These are phyloP conservation scores for Leccinum proliferum DNA, from an alignment of 1,284 basidiomycete species.

Conservation along the genomic window DNA sequence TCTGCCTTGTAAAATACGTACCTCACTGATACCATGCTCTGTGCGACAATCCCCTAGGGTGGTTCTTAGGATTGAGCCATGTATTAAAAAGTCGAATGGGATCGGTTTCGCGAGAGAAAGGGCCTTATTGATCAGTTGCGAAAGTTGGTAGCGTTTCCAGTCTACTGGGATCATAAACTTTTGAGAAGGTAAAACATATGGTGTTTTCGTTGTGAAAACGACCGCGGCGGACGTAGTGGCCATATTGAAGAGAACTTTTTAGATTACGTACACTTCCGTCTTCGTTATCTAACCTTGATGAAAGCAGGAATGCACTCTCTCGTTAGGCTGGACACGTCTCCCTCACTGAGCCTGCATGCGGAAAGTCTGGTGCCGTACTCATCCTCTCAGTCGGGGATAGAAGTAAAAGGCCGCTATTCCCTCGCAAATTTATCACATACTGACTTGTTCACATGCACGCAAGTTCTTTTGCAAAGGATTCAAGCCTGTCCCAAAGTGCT, in stretches of 20 bases:
- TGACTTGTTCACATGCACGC: background rate
- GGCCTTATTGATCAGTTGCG: conserved; percentile 95
- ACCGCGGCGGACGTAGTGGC: conserved; percentile 40
- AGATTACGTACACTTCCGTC: background rate
- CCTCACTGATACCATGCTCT: conserved; percentile 20
- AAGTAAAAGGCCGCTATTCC: conserved; percentile 1
- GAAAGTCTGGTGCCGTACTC: background rate
- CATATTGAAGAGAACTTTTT: background rate
- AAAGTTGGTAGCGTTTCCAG: conserved; percentile 96
- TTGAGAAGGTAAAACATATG: conserved; percentile 80
- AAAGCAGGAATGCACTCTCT: background rate
- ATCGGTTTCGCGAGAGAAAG: conserved; percentile 70
- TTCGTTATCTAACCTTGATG: background rate
- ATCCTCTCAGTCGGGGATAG: background rate
- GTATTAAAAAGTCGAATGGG: conserved; percentile 92
- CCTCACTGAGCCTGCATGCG: background rate
- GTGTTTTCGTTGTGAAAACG: conserved; percentile 75
- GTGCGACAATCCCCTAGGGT: conserved; percentile 64
- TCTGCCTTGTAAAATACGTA: conserved; percentile 4
- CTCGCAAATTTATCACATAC: background rate
- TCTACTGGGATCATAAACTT: conserved; percentile 92
- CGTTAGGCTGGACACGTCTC: background rate
- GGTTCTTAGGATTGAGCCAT: conserved; percentile 75
- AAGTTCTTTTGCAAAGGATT: background rate
- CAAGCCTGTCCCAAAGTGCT: background rate